Evolutionary conservation across 1,284 basidiomycete species (phyloP), one percentile per base, ranked within the genome.

Genomic region (Flammula alnicola): DNA sequence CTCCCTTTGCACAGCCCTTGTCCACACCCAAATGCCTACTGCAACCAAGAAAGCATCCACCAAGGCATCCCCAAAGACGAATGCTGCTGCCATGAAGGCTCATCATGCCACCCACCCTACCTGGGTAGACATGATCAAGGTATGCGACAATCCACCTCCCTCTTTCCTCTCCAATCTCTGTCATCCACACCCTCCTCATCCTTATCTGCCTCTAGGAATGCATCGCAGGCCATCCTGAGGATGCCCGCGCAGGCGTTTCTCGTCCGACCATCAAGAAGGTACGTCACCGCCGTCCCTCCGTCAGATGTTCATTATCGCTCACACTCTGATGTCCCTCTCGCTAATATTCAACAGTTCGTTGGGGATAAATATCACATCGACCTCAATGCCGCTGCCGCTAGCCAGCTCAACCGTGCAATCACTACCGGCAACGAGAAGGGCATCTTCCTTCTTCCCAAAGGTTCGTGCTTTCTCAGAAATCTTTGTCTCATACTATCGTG

Each of bases 221-320:
- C 64, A 83, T 90, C 71, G 68, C 74, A 54, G 78, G 78, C 38
- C 77, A 87, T 69, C 83, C 84, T 46, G 81, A 81, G 47, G 86
- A 86, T 37, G 78, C 83, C 49, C 81, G 86, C 47, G 60, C 67
- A 47, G 88, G 87, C 68, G 84, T 89, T 60, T 88, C 86, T 55
- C 81, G 88, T 57, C 83, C 85, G 19, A 81, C 76, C 51, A 85
- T 91, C 75, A 91, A 91, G 81, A 90, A 89, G 83, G 74, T 86
- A 61, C 62, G 78, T 72, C 35, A 49, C 19, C 22, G 19, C 19
- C 22, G 23, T 26, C 39, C 31, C 4, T 31, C 23, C 32, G 25
- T 43, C 14, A 46, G 43, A 32, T 38, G 44, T 30, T 43, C 41
- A 51, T 54, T 41, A 29, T 43, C 47, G 42, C 48, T 41, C 41